These are phyloP conservation scores for Hortiboletus flavorubellus DNA, from an alignment of 768 basidiomycete species.

Conservation along the genomic window DNA sequence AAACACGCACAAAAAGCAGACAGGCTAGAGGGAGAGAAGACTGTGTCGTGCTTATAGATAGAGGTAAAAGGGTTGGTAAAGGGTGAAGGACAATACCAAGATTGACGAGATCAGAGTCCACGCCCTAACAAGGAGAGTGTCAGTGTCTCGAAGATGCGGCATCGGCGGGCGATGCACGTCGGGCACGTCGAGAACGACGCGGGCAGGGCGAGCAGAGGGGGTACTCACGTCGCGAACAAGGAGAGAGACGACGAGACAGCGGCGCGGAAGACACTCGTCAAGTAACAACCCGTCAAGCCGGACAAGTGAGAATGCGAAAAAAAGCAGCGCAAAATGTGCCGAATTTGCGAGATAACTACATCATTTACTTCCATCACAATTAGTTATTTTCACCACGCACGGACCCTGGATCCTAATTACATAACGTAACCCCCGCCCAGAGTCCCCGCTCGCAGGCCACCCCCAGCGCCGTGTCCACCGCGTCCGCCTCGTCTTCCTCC, in stretches of 20 bases:
- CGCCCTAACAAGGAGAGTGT: slow-evolving; percentile 18
- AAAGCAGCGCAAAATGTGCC: slow-evolving; percentile 13
- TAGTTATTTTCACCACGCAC: slow-evolving; percentile 27
- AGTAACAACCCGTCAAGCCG: slow-evolving; percentile 19
- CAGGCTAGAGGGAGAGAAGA: slow-evolving; percentile 25
- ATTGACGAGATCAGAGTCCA: slow-evolving; percentile 33
- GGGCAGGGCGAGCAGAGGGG: neutral
- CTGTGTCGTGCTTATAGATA: slow-evolving; percentile 41
- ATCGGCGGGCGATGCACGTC: neutral
- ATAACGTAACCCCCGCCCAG: slow-evolving; percentile 31
- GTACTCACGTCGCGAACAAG: slow-evolving; percentile 26
- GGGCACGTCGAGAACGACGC: neutral
- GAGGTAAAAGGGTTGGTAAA: slow-evolving; percentile 33
- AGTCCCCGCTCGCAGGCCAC: slow-evolving; percentile 38
- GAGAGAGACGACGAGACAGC: slow-evolving; percentile 11
- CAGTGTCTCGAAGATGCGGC: neutral
- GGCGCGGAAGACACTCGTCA: slow-evolving; percentile 19
- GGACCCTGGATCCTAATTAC: slow-evolving; percentile 19
- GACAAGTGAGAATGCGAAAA: slow-evolving; percentile 20
- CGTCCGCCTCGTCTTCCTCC: slow-evolving; percentile 43
- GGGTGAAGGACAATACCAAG: slow-evolving; percentile 33
- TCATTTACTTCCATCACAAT: slow-evolving; percentile 19
- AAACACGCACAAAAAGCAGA: slow-evolving; percentile 41
- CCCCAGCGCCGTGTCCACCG: slow-evolving; percentile 32
- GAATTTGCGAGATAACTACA: slow-evolving; percentile 14